phyloP scores from a whole-genome alignment of 805 yeast genomes.

The Teunomyces tritomae region DNA sequence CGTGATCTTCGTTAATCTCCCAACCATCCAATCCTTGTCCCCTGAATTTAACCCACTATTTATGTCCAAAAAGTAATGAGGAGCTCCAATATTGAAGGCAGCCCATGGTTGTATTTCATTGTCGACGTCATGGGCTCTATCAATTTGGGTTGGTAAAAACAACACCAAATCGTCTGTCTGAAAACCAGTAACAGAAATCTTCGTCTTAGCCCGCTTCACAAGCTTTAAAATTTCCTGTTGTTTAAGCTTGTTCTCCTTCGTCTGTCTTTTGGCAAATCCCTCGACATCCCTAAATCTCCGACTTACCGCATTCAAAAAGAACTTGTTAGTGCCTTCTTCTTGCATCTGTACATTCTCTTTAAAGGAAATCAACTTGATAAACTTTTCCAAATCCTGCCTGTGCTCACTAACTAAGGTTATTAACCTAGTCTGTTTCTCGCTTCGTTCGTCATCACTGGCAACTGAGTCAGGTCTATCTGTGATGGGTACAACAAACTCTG shows the following conservation, averaged over 20 bases:
- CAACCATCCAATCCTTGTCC: slow-evolving; percentile 81
- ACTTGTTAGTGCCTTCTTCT: slow-evolving; percentile 21
- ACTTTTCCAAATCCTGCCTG: slow-evolving; percentile 9
- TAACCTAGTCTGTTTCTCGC: slow-evolving; percentile 14
- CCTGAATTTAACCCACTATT: slow-evolving; percentile 25
- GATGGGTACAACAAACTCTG: not conserved
- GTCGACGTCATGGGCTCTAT: slow-evolving; percentile 19
- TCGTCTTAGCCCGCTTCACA: slow-evolving; percentile 37
- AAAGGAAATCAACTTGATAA: slow-evolving; percentile 23
- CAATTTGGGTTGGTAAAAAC: slow-evolving; percentile 74
- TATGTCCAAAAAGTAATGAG: slow-evolving; percentile 71
- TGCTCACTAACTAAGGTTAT: slow-evolving; percentile 10
- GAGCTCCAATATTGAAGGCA: slow-evolving; percentile 85
- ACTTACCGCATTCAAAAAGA: slow-evolving; percentile 47
- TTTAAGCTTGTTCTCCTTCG: slow-evolving; percentile 62
- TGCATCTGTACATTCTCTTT: slow-evolving; percentile 25
- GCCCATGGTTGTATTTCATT: slow-evolving; percentile 72
- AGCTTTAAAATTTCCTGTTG: slow-evolving; percentile 45
- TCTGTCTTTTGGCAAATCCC: slow-evolving; percentile 77
- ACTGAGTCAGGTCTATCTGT: slow-evolving; percentile 1
- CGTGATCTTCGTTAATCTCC: slow-evolving; percentile 58
- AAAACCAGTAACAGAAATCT: slow-evolving; percentile 68
- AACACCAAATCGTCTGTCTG: slow-evolving; percentile 73
- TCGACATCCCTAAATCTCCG: slow-evolving; percentile 87
- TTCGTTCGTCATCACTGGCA: slow-evolving; percentile 9